A percentile compares a stretch with the other conserved stretches of the same genome.
These are phyloP conservation scores for Fraxinus angustifolia DNA, from an alignment of 305 asterid genomes.

Conservation along the genomic window DNA sequence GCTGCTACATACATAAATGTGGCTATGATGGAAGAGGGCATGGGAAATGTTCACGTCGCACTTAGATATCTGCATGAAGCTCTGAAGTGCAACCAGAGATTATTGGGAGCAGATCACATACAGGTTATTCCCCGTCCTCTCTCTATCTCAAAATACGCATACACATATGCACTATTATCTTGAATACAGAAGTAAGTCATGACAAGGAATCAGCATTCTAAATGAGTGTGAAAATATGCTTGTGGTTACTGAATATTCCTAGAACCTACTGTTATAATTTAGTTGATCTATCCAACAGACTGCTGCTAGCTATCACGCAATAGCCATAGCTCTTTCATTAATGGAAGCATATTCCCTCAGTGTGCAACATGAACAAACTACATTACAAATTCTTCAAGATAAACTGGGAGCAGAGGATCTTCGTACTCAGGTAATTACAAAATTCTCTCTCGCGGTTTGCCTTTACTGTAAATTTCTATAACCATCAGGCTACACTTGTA, in stretches of 20 bases:
- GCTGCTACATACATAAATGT: slow-evolving; percentile 98
- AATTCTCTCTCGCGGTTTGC: slow-evolving; percentile 2
- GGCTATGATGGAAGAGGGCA: slow-evolving; percentile 99
- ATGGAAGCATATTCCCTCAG: slow-evolving; percentile 99
- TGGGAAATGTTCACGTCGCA: slow-evolving; percentile 99
- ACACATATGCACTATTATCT: neutral
- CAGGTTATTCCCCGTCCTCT: slow-evolving; percentile 54
- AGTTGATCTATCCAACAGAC: slow-evolving; percentile 56
- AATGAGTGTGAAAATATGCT: slow-evolving; percentile 15
- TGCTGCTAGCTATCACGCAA: slow-evolving; percentile 99
- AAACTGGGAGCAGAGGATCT: slow-evolving; percentile 97
- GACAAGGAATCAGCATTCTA: slow-evolving; percentile 10
- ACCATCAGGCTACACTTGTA: neutral
- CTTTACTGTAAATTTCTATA: neutral
- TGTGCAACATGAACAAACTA: slow-evolving; percentile 97
- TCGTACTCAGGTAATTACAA: slow-evolving; percentile 85
- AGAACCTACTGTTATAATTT: slow-evolving; percentile 19
- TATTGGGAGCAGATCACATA: slow-evolving; percentile 95
- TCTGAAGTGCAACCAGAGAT: slow-evolving; percentile 87
- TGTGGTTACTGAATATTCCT: slow-evolving; percentile 19
- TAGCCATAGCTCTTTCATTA: slow-evolving; percentile 98
- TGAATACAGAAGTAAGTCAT: slow-evolving; percentile 16
- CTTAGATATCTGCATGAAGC: slow-evolving; percentile 99
- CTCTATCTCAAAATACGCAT: slow-evolving; percentile 19
- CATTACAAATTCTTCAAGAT: slow-evolving; percentile 90